A percentile compares a stretch with the other conserved stretches of the same genome.
Evolutionary conservation across 2,329 filamentous ascomycete genomes (phyloP).

Genomic region (Fusarium nodosum): DNA sequence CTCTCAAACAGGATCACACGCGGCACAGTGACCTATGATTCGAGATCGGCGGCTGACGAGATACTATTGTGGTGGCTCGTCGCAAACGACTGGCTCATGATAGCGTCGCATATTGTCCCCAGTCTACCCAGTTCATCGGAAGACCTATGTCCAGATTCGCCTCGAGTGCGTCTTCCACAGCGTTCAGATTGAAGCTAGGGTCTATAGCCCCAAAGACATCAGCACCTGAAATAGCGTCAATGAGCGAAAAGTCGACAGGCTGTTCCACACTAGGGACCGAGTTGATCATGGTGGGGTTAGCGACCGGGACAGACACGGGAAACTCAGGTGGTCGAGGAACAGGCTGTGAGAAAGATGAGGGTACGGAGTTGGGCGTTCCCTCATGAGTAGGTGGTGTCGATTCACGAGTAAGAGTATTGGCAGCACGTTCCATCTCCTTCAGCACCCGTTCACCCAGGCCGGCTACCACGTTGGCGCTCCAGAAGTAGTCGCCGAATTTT

Average conservation of each 20-base stretch:
- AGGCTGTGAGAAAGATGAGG: constrained; percentile 28
- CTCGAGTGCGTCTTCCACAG: constrained; percentile 67
- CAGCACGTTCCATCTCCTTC: constrained; percentile 68
- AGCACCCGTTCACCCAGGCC: constrained; percentile 68
- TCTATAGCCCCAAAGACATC: constrained; percentile 69
- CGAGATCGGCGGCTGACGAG: constrained; percentile 13
- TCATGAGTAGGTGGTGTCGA: constrained; percentile 47
- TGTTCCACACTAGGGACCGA: constrained; percentile 52
- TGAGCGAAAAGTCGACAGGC: constrained; percentile 58
- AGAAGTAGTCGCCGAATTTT: constrained; percentile 69
- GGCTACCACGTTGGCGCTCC: constrained; percentile 68
- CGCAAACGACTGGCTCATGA: background rate
- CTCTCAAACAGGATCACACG: background rate
- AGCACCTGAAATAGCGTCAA: constrained; percentile 62
- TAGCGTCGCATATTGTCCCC: constrained; percentile 56
- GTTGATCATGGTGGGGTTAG: constrained; percentile 49
- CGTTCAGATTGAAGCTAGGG: constrained; percentile 66
- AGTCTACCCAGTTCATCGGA: constrained; percentile 66
- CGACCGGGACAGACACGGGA: constrained; percentile 25
- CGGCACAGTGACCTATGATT: background rate
- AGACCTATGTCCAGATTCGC: constrained; percentile 68
- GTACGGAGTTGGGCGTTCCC: constrained; percentile 42
- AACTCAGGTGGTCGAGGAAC: constrained; percentile 33
- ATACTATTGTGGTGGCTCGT: background rate
- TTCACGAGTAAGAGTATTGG: constrained; percentile 60